phyloP scores from a whole-genome alignment of 306 rosid species.

The Sphenostylis stenocarpa region DNA sequence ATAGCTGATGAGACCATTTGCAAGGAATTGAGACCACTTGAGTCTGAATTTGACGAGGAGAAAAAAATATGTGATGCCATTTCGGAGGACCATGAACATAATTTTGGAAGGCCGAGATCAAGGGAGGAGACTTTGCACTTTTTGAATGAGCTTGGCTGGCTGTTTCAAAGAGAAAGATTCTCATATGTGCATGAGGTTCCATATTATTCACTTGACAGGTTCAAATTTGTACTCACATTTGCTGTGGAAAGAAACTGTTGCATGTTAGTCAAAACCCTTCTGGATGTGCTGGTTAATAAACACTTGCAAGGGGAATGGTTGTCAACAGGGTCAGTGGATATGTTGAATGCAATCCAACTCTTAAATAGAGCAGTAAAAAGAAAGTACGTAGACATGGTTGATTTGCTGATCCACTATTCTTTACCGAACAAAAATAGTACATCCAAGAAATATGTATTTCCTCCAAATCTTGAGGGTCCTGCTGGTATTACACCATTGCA shows the following conservation, averaged over 20 bases:
- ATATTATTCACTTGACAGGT: constrained; percentile 62
- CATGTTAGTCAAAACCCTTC: constrained; percentile 62
- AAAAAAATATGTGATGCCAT: constrained; percentile 44
- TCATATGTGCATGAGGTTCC: constrained; percentile 46
- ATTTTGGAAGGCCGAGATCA: constrained; percentile 55
- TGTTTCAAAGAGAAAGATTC: constrained; percentile 68
- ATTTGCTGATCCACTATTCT: constrained; percentile 64
- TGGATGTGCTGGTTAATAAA: constrained; percentile 64
- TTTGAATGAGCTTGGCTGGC: constrained; percentile 92
- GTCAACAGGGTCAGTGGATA: constrained; percentile 56
- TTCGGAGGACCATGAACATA: constrained; percentile 51
- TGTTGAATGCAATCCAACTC: constrained; percentile 74
- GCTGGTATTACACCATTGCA: constrained; percentile 87
- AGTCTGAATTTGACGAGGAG: constrained; percentile 62
- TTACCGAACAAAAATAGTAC: constrained; percentile 36
- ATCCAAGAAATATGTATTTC: constrained; percentile 59
- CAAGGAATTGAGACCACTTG: constrained; percentile 67
- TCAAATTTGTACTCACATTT: constrained; percentile 74
- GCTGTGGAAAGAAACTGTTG: constrained; percentile 77
- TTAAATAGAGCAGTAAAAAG: constrained; percentile 80
- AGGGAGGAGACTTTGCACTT: constrained; percentile 78
- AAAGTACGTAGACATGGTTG: constrained; percentile 69
- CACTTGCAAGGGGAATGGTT: constrained; percentile 51
- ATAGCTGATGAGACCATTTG: constrained; percentile 81
- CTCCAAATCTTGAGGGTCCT: constrained; percentile 76